Percentiles rank a stretch among this genome's conserved stretches.
Conservation (phyloP, 1,284 basidiomycete species). For the Sanghuangporus weigelae region DNA sequence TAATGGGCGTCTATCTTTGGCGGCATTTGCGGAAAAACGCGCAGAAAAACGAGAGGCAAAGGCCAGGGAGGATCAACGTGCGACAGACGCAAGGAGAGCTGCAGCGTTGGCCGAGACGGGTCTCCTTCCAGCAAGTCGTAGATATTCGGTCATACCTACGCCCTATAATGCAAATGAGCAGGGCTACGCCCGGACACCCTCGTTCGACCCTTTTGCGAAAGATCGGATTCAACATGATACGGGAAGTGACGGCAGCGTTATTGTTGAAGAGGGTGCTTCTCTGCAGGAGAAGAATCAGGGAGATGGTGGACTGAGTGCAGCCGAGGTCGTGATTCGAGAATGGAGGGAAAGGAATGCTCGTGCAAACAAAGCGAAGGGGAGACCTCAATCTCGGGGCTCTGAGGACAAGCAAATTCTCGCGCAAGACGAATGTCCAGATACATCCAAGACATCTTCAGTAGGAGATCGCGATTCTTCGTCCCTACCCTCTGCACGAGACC, state of each 20-base stretch:
- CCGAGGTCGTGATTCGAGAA: background rate
- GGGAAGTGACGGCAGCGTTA: background rate
- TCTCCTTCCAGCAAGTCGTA: conserved; percentile 1
- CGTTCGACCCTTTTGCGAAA: background rate
- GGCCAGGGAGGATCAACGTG: background rate
- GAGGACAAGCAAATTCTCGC: background rate
- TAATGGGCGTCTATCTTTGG: background rate
- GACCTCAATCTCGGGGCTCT: background rate
- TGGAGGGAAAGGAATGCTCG: background rate
- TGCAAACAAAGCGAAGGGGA: background rate
- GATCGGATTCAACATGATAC: background rate
- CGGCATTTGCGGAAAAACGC: background rate
- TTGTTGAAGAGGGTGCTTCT: background rate
- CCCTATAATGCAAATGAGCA: background rate
- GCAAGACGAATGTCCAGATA: too few species aligned
- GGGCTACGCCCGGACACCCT: background rate
- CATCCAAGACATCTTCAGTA: too few species aligned
- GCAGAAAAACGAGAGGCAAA: background rate
- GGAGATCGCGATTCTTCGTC: too few species aligned
- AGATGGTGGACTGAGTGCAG: background rate
- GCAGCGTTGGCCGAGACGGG: conserved; percentile 1
- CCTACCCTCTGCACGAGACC: too few species aligned
- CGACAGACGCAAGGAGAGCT: background rate
- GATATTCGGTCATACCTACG: background rate
- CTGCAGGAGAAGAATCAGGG: background rate